phyloP scores from a whole-genome alignment of 495 filamentous ascomycete species.

The Pyrenopolyporus hunteri region DNA sequence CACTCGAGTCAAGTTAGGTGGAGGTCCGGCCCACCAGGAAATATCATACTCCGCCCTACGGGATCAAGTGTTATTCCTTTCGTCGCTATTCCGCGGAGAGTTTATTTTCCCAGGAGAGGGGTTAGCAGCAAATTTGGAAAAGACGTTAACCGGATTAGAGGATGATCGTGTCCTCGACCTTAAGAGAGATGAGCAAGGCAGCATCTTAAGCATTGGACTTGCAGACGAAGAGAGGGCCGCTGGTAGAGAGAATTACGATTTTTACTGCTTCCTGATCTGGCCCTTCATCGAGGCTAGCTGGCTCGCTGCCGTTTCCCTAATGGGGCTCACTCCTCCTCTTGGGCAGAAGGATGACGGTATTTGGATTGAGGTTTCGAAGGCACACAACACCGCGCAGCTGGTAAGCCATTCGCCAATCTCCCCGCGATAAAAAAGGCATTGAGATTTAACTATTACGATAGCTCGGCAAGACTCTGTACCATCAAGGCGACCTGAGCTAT shows the following conservation, averaged over 20 bases:
- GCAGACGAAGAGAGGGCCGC: conserved; percentile 72
- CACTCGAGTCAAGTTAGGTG: conserved; percentile 84
- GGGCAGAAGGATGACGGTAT: conserved; percentile 61
- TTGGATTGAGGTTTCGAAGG: conserved; percentile 79
- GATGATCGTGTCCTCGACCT: conserved; percentile 79
- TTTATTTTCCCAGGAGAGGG: conserved; percentile 95
- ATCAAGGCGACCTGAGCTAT: conserved; percentile 95
- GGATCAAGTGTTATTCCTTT: conserved; percentile 85
- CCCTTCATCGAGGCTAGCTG: conserved; percentile 93
- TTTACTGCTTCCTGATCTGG: conserved; percentile 98
- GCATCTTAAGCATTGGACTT: conserved; percentile 72
- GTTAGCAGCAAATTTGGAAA: conserved; percentile 75
- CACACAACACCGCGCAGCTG: conserved; percentile 82
- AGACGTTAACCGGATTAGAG: conserved; percentile 77
- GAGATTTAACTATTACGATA: conserved; percentile 42
- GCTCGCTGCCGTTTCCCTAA: conserved; percentile 85
- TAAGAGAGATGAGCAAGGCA: conserved; percentile 59
- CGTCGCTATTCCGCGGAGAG: conserved; percentile 90
- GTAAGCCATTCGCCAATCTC: conserved; percentile 55
- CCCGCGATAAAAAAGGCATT: no score
- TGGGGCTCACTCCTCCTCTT: conserved; percentile 80
- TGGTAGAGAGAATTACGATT: conserved; percentile 93
- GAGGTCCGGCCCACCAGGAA: conserved; percentile 77
- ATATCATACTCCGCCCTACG: conserved; percentile 73
- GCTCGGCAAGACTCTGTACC: conserved; percentile 96